Base-by-base conservation (phyloP, 176 grass and related monocot genomes). In the Microstegium vimineum region DNA sequence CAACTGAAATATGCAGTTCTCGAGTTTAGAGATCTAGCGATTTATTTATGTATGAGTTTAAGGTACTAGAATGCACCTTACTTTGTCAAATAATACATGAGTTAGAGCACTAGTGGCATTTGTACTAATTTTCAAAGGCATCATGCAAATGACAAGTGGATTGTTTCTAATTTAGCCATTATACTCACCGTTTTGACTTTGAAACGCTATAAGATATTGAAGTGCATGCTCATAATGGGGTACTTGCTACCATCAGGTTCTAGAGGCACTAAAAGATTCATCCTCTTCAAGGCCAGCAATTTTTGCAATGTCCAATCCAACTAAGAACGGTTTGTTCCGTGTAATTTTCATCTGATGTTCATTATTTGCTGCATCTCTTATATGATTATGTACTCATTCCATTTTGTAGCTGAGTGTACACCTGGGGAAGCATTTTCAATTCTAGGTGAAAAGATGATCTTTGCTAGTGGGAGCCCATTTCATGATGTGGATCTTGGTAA, bases 291-390 rank as follows among this genome's bases (percentile, higher is more conserved):
- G 91, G 74, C 90, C 93, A 73, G 96, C 96, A 71, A 87, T 95
- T 87, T 98, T 98, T 78, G 96, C 96, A 35, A 98, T 98, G 93
- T 95, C 93, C 71, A 99, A 95, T 86, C 96, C 96, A 80, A 99
- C 93, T 74, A 93, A 94, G 62, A 99, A 99, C 71, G 96, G 96
- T 95, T 75, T 37, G 86, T 88, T 30, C 56, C 36, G 69, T 85
- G 63, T 52, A 84, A 72, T 79, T 81, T 88, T 84, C 35, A 72
- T 11, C 35, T 31, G 16, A 74, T 88, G 16, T 70, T 84, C 36
- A 47, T 83, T 74, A 16, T 74, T 47, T 33, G 41, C 51, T 45
- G 45, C 9, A 49, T 77, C 42, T 89, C 86, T 49, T 77, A 62
- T 90, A 83, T 76, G 60, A 87, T 84, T 56, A 5, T 82, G 17